phyloP scores from a whole-genome alignment of 345 rosid species.

The Erodium maritimum region DNA sequence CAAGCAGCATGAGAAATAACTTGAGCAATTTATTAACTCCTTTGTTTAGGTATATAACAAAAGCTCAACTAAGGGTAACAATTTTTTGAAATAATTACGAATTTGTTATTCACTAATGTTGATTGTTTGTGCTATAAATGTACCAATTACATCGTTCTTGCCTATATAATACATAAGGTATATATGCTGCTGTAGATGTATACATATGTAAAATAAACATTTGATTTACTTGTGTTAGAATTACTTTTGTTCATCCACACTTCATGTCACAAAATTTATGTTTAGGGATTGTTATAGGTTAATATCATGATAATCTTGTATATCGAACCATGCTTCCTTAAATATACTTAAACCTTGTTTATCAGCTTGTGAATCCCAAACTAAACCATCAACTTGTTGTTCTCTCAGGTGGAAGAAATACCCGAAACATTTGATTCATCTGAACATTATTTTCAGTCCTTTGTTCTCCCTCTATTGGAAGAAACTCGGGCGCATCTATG shows the following conservation, averaged over 20 bases:
- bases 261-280: not conserved
- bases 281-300: not conserved
- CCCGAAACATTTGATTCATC: conserved; percentile 22
- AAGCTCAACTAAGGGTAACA: too few species aligned
- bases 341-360: not conserved
- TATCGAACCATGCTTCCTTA: not conserved
- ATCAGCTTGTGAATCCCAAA: not conserved
- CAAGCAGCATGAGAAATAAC: not conserved
- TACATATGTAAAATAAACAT: too few species aligned
- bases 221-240: not conserved
- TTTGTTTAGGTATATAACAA: too few species aligned
- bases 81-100: too few species aligned
- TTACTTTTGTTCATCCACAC: not conserved
- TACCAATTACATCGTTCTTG: not conserved
- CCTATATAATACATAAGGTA: not conserved
- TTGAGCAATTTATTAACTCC: too few species aligned
- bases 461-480: conserved; percentile 27
- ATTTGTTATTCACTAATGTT: not conserved
- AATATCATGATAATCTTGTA: not conserved
- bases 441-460: conserved; percentile 19
- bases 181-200: not conserved
- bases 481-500: conserved; percentile 27
- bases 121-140: too few species aligned
- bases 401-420: conserved; percentile 25
- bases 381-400: too few species aligned